Evolutionary conservation across 1,284 basidiomycete genomes (phyloP), one percentile per base, ranked within the genome.

Genomic region (Bondarzewia mesenterica): DNA sequence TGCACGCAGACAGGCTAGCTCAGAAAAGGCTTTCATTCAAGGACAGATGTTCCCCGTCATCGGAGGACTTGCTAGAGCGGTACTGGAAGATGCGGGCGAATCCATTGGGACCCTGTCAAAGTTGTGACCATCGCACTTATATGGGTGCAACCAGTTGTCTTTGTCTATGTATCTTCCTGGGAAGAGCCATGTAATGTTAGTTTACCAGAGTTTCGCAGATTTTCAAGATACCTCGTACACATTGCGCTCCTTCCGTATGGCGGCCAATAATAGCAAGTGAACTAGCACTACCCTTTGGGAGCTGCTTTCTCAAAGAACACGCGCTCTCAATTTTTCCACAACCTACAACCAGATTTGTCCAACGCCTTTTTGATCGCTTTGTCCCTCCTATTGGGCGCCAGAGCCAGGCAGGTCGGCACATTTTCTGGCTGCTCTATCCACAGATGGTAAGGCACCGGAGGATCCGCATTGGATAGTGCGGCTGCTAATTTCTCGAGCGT

Each of bases 1-100:
- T 45, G 89, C 90, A 0, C 74, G 82, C 42, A 80, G 89, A 7
- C 93, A 95, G 67, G 93, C 93, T 0, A 91, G 84, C 58, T 91
- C 87, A 0, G 92, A 91, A 53, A 69, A 72, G 35, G 91, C 91
- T 2, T 67, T 72, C 36, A 57, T 76, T 22, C 76, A 86, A 51
- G 67, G 65, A 3, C 59, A 64, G 6, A 61, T 75, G 10, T 91
- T 92, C 64, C 81, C 80, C 26, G 54, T 81, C 14, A 67, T 86
- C 47, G 89, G 87, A 12, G 61, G 66, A 29, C 62, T 88, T 40
- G 87, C 90, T 14, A 75, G 69, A 56, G 67, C 67, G 16, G 69
- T 77, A 10, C 69, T 89, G 45, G 73, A 81, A 53, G 78, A 80
- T 5, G 69, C 73, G 48, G 77, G 73, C n/a, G 29, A 12, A 12